Evolutionary conservation across 192 early-diverging fungal genomes (phyloP).

Genomic region (Diversispora epigaea): DNA sequence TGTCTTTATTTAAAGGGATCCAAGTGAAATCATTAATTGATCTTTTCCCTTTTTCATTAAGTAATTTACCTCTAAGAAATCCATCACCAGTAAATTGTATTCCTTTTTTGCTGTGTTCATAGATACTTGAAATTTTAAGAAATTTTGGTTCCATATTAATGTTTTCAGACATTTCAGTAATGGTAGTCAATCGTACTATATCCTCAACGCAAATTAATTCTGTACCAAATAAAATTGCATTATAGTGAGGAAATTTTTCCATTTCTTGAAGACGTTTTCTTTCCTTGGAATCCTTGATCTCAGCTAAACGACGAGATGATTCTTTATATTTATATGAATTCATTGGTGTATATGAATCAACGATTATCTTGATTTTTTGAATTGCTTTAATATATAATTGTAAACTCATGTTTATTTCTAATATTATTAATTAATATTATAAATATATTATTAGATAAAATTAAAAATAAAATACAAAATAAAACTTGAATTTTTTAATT

Average conservation of each 20-base stretch:
- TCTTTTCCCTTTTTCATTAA: neutral
- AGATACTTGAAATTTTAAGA: neutral
- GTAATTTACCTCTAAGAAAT: neutral
- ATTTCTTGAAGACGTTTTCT: neutral
- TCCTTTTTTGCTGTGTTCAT: slow-evolving; percentile 1
- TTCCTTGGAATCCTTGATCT: neutral
- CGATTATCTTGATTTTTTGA: neutral
- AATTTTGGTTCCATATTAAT: neutral
- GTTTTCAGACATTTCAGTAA: neutral
- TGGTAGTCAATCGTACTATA: neutral
- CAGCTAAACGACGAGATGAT: neutral
- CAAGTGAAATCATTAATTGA: neutral
- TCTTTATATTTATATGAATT: neutral
- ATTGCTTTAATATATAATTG: neutral
- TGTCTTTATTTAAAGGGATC: neutral
- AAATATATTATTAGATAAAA: neutral
- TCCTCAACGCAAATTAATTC: slow-evolving; percentile 4
- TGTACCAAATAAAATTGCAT: neutral
- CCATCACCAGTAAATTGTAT: slow-evolving; percentile 16
- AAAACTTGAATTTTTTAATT: neutral
- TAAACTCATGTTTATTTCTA: neutral
- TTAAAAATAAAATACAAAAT: neutral
- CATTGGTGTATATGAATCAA: neutral
- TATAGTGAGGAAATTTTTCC: neutral
- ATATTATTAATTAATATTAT: neutral